Evolutionary conservation across 345 rosid species (phyloP).

Genomic region (Populus pruinosa): DNA sequence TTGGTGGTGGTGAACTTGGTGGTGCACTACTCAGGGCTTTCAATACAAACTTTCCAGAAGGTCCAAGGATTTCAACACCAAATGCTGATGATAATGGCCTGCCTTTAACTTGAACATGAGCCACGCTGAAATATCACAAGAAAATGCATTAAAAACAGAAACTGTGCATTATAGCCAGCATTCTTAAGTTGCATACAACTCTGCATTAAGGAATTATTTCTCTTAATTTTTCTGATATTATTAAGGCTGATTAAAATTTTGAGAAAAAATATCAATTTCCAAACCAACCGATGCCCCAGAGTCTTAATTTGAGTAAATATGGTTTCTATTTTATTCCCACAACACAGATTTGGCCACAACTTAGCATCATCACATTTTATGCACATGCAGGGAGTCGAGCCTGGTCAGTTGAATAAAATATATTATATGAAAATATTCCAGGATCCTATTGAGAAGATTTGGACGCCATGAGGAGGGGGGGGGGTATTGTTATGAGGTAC

Average conservation of each 20-base stretch:
- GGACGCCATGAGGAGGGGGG: too few relatives aligned
- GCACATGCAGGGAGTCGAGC: background rate
- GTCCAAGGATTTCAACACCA: conserved; percentile 39
- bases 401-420: background rate
- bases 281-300: background rate
- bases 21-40: conserved; percentile 40
- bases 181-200: background rate
- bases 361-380: background rate
- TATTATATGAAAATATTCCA: background rate
- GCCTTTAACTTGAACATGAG: conserved; percentile 64
- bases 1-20: conserved; percentile 29
- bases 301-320: background rate
- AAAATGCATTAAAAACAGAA: conserved; percentile 6
- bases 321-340: background rate
- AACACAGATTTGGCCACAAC: background rate
- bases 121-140: conserved; percentile 51
- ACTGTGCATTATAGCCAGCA: background rate
- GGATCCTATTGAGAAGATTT: background rate
- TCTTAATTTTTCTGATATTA: background rate
- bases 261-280: background rate
- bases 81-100: conserved; percentile 55
- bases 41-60: conserved; percentile 48
- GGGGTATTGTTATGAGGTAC: too few relatives aligned
- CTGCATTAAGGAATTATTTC: background rate
- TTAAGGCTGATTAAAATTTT: background rate